Evolutionary conservation across 805 yeast genomes (phyloP).

Genomic region (Millerozyma acaciae): DNA sequence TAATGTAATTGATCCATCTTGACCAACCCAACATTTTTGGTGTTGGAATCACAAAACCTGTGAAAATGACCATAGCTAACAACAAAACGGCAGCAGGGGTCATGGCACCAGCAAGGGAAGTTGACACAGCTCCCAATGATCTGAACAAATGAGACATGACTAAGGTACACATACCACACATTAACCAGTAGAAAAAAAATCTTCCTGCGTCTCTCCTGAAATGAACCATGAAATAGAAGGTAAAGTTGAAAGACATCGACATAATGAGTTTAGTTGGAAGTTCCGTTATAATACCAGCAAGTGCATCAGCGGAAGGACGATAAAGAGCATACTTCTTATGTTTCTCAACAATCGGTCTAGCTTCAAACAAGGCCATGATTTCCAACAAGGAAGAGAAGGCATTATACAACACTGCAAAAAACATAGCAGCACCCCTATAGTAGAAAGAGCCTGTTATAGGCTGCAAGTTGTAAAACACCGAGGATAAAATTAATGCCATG

Average conservation of each 20-base stretch:
- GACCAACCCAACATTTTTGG: constrained; percentile 63
- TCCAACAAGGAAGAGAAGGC: constrained; percentile 61
- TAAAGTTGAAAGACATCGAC: constrained; percentile 28
- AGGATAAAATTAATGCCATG: constrained; percentile 58
- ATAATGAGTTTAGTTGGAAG: constrained; percentile 53
- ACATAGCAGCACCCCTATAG: constrained; percentile 61
- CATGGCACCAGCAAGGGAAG: constrained; percentile 39
- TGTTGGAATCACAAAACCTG: constrained; percentile 43
- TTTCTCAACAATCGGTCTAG: constrained; percentile 63
- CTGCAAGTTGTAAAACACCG: constrained; percentile 52
- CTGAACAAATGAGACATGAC: constrained; percentile 41
- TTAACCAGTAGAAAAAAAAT: constrained; percentile 36
- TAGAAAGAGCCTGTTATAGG: constrained; percentile 52
- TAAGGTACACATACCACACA: constrained; percentile 28
- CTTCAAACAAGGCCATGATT: constrained; percentile 53
- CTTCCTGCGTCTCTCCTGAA: constrained; percentile 34
- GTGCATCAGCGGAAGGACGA: constrained; percentile 70
- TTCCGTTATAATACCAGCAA: constrained; percentile 57
- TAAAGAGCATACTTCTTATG: constrained; percentile 71
- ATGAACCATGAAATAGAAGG: constrained; percentile 48
- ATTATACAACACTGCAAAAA: constrained; percentile 57
- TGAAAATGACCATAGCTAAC: constrained; percentile 53
- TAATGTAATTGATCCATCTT: constrained; percentile 44
- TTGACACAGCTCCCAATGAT: constrained; percentile 40
- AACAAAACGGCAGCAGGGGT: constrained; percentile 44